Percentiles rank a stretch among this genome's conserved stretches.
Evolutionary conservation across 1,284 basidiomycete species (phyloP).

Genomic region (Leccinum colubrinum): DNA sequence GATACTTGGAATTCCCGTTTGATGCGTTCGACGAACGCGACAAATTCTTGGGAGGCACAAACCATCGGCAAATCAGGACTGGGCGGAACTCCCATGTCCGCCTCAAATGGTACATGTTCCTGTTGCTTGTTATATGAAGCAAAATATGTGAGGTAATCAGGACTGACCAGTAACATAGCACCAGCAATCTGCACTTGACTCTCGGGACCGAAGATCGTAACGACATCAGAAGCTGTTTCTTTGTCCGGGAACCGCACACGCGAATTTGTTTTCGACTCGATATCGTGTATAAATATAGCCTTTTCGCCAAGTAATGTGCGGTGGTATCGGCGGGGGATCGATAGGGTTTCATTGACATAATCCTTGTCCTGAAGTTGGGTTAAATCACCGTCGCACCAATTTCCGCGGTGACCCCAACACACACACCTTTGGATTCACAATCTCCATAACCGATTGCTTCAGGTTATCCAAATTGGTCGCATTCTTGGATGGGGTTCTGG

Average conservation of each 20-base stretch:
- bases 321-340: constrained; percentile 93
- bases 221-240: constrained; percentile 88
- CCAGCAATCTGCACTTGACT: constrained; percentile 96
- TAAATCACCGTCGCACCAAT: not conserved
- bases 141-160: not conserved
- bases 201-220: constrained; percentile 95
- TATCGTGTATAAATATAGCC: constrained; percentile 95
- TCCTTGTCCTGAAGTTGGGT: constrained; percentile 78
- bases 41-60: constrained; percentile 78
- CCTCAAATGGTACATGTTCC: constrained; percentile 98
- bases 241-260: constrained; percentile 94
- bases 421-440: constrained; percentile 89
- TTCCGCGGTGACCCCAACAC: constrained; percentile 12
- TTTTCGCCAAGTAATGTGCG: constrained; percentile 95
- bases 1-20: constrained; percentile 94
- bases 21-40: constrained; percentile 80
- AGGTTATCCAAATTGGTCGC: constrained; percentile 93
- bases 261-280: constrained; percentile 95
- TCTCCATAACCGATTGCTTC: constrained; percentile 96
- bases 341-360: constrained; percentile 90
- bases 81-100: constrained; percentile 90
- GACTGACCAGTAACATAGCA: constrained; percentile 86
- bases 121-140: constrained; percentile 34
- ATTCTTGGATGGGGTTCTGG: constrained; percentile 97
- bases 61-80: constrained; percentile 76